phyloP scores from a whole-genome alignment of 495 filamentous ascomycete genomes.

The Hypomontagnella submonticulosa region DNA sequence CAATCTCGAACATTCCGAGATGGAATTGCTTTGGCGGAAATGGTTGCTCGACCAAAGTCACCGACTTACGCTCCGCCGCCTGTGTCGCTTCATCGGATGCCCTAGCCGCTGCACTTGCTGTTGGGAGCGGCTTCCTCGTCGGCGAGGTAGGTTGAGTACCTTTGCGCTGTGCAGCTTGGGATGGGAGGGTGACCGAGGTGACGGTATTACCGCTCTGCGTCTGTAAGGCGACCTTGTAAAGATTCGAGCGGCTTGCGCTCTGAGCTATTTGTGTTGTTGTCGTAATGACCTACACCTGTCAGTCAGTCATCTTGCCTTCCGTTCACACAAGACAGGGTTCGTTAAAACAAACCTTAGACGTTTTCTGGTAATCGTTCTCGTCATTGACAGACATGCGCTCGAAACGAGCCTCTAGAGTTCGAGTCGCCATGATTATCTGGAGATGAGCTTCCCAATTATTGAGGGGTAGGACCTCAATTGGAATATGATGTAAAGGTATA shows the following conservation, averaged over 20 bases:
- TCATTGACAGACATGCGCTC: slow-evolving; percentile 85
- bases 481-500: too few relatives aligned
- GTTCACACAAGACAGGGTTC: not conserved
- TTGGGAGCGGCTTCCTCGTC: slow-evolving; percentile 49
- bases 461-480: too few relatives aligned
- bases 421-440: slow-evolving; percentile 56
- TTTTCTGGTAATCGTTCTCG: slow-evolving; percentile 80
- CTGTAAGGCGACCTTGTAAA: slow-evolving; percentile 85
- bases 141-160: slow-evolving; percentile 50
- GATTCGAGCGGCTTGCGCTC: slow-evolving; percentile 71
- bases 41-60: slow-evolving; percentile 67
- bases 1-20: slow-evolving; percentile 99
- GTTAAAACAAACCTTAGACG: slow-evolving; percentile 70
- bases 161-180: slow-evolving; percentile 70
- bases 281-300: slow-evolving; percentile 57
- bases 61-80: slow-evolving; percentile 63
- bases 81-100: slow-evolving; percentile 63
- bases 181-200: slow-evolving; percentile 71
- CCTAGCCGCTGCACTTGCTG: slow-evolving; percentile 53
- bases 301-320: slow-evolving; percentile 45
- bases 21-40: slow-evolving; percentile 78
- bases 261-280: slow-evolving; percentile 67
- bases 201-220: slow-evolving; percentile 67
- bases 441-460: not conserved
- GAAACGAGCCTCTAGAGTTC: slow-evolving; percentile 77